Evolutionary conservation across 306 rosid genomes (phyloP).

Genomic region (Gillenia trifoliata): DNA sequence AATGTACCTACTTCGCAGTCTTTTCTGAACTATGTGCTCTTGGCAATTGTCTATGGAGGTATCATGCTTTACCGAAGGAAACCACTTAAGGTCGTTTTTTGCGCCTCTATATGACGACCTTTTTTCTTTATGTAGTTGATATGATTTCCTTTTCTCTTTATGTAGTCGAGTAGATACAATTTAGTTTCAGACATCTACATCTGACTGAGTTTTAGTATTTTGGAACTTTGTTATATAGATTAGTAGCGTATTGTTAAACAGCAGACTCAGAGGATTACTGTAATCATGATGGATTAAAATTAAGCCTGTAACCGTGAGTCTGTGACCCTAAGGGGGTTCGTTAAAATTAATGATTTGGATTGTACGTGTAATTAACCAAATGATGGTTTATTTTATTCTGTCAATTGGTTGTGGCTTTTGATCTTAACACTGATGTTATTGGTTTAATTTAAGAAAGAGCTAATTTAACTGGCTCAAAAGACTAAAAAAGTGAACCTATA

Average conservation of each 20-base stretch:
- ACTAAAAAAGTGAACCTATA: neutral
- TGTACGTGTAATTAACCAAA: neutral
- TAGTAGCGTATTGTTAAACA: neutral
- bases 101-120: slow-evolving; percentile 1
- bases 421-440: neutral
- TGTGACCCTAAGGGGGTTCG: neutral
- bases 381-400: neutral
- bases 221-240: neutral
- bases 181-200: neutral
- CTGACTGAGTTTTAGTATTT: neutral
- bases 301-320: too few species aligned
- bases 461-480: neutral
- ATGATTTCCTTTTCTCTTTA: neutral
- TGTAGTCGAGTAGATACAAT: neutral
- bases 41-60: slow-evolving; percentile 69
- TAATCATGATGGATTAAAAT: too few species aligned
- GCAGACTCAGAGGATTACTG: neutral
- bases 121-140: neutral
- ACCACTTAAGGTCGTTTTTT: slow-evolving; percentile 60
- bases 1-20: slow-evolving; percentile 92
- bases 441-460: neutral
- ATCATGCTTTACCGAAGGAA: slow-evolving; percentile 49
- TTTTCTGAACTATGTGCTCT: slow-evolving; percentile 69
- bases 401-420: neutral
- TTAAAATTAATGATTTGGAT: neutral